phyloP scores from a whole-genome alignment of 805 yeast species.

The Starmera quercuum region DNA sequence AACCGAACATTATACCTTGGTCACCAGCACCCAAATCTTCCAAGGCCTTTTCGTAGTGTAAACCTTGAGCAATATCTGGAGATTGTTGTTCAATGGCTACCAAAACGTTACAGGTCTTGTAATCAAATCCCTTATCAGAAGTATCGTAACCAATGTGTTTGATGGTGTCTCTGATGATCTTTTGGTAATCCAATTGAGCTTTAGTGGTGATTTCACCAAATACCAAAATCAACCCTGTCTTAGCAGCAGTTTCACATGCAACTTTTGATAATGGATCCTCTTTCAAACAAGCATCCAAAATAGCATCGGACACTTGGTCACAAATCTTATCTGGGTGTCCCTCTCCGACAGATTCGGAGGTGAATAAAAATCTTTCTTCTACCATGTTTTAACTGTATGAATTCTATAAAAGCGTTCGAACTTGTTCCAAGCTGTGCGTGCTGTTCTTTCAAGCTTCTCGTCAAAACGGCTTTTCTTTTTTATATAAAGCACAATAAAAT shows the following conservation, averaged over 20 bases:
- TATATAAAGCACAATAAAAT: no score
- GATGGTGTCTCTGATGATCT: slow-evolving; percentile 95
- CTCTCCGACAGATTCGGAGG: slow-evolving; percentile 90
- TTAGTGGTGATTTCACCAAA: slow-evolving; percentile 99
- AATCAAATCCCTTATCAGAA: slow-evolving; percentile 95
- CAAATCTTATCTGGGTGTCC: slow-evolving; percentile 96
- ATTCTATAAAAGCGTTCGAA: no score
- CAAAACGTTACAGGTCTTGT: slow-evolving; percentile 97
- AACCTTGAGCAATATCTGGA: slow-evolving; percentile 98
- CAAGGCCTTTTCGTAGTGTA: slow-evolving; percentile 89
- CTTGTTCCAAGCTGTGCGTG: no score
- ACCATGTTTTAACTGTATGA: no score
- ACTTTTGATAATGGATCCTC: slow-evolving; percentile 97
- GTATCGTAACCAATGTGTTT: slow-evolving; percentile 97
- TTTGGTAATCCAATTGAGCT: slow-evolving; percentile 93
- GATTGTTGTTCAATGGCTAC: slow-evolving; percentile 99
- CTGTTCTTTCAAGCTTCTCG: no score
- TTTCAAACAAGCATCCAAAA: slow-evolving; percentile 92
- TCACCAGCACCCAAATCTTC: slow-evolving; percentile 99
- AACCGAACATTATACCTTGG: slow-evolving; percentile 99
- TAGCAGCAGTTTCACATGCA: slow-evolving; percentile 98
- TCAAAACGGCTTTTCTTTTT: no score
- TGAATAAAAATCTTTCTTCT: slow-evolving; percentile 50
- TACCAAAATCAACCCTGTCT: slow-evolving; percentile 99
- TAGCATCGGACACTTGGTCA: slow-evolving; percentile 98